phyloP scores from a whole-genome alignment of 1,284 basidiomycete species.

The Sporisorium reilianum region DNA sequence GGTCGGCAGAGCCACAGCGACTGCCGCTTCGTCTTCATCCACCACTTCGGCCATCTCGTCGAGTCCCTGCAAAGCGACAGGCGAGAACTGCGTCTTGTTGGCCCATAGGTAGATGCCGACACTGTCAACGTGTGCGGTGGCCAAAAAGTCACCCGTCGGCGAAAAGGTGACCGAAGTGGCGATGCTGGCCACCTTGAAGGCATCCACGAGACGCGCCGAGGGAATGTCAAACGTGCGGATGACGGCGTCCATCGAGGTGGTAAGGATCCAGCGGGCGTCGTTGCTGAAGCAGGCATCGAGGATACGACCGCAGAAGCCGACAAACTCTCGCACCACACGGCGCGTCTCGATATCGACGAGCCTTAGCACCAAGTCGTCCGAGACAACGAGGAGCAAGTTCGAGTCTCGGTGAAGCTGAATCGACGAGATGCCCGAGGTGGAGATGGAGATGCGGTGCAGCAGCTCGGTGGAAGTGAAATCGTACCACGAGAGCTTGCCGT shows the following conservation, averaged over 20 bases:
- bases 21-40: constrained; percentile 24
- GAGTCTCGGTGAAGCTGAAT: constrained; percentile 86
- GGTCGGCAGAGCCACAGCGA: constrained; percentile 41
- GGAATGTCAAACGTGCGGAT: constrained; percentile 97
- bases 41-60: constrained; percentile 79
- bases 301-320: constrained; percentile 59
- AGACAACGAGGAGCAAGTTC: constrained; percentile 84
- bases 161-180: constrained; percentile 93
- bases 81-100: constrained; percentile 91
- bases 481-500: constrained; percentile 91
- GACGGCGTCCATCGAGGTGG: constrained; percentile 87
- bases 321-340: constrained; percentile 85
- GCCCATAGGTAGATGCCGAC: constrained; percentile 97
- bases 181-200: constrained; percentile 87
- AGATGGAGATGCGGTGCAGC: constrained; percentile 75
- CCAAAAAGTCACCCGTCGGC: constrained; percentile 94
- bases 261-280: constrained; percentile 91
- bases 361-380: constrained; percentile 86
- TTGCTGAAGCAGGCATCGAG: constrained; percentile 78
- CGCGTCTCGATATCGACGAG: constrained; percentile 92
- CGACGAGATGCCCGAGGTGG: constrained; percentile 79
- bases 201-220: constrained; percentile 89
- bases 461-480: constrained; percentile 88
- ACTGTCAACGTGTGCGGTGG: constrained; percentile 92
- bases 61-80: constrained; percentile 84